Percentiles rank a stretch among this genome's conserved stretches.
Conservation (phyloP, 2,329 filamentous ascomycete species). For the Diaporthe sp. region DNA sequence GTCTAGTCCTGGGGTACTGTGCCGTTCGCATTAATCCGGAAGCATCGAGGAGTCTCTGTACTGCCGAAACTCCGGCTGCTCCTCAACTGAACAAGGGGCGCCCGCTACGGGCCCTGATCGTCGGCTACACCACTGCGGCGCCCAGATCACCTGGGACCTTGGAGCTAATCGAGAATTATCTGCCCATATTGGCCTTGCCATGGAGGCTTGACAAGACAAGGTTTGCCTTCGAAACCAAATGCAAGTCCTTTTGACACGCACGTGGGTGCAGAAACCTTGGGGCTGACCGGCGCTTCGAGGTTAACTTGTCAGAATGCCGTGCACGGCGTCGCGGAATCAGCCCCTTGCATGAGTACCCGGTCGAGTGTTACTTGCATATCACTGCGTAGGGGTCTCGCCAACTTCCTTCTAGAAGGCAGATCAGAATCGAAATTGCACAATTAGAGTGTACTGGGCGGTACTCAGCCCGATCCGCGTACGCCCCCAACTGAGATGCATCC, state of each 20-base stretch:
- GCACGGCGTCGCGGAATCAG: conserved; percentile 16
- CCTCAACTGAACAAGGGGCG: background rate
- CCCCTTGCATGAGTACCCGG: conserved; percentile 6
- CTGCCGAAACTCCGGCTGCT: conserved; percentile 13
- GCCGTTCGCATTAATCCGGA: background rate
- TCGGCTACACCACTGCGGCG: background rate
- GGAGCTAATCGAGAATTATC: conserved; percentile 17
- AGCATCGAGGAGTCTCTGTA: conserved; percentile 22
- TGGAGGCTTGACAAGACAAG: conserved; percentile 16
- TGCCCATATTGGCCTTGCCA: conserved; percentile 16
- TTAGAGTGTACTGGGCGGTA: conserved; percentile 14
- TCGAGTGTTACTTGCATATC: background rate
- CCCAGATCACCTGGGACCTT: background rate
- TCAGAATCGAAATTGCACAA: conserved; percentile 18
- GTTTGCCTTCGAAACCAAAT: conserved; percentile 23
- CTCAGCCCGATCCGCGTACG: conserved; percentile 22
- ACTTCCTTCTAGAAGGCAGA: conserved; percentile 27
- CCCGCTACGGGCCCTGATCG: background rate
- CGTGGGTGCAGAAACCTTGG: conserved; percentile 19
- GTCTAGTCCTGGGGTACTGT: background rate
- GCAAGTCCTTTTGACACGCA: conserved; percentile 22
- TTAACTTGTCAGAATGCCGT: background rate
- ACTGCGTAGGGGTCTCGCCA: background rate
- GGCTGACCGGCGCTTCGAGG: background rate
- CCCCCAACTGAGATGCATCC: background rate